Percentiles rank a stretch among this genome's conserved stretches.
Evolutionary conservation across 2,329 filamentous ascomycete species (phyloP).

Genomic region (Blastomyces parvus): DNA sequence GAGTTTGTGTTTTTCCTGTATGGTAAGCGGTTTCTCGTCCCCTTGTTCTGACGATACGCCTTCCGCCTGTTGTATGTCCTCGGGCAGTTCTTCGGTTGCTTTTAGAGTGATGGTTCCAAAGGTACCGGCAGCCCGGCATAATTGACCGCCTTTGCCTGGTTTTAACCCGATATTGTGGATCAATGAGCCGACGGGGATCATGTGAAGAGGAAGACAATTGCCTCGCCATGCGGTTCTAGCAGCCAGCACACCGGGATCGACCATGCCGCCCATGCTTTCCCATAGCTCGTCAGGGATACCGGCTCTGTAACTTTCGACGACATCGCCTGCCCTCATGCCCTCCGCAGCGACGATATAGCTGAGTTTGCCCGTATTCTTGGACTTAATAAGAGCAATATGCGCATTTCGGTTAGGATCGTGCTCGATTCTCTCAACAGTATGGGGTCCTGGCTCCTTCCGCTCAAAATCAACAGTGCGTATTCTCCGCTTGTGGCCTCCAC

Average conservation of each 20-base stretch:
- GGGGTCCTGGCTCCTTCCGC: conserved; percentile 67
- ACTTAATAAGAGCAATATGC: conserved; percentile 79
- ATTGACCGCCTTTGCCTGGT: conserved; percentile 64
- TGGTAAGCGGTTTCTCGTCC: conserved; percentile 28
- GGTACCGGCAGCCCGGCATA: conserved; percentile 91
- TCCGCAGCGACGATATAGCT: conserved; percentile 95
- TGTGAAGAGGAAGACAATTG: conserved; percentile 89
- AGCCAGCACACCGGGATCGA: conserved; percentile 92
- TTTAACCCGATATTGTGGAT: conserved; percentile 81
- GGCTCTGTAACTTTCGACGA: conserved; percentile 80
- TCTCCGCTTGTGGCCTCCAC: conserved; percentile 83
- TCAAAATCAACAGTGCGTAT: conserved; percentile 88
- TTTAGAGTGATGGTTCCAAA: conserved; percentile 83
- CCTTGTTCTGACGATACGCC: not conserved
- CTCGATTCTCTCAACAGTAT: conserved; percentile 86
- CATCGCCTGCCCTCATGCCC: conserved; percentile 82
- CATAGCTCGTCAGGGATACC: conserved; percentile 83
- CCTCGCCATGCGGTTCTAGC: conserved; percentile 89
- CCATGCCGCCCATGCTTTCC: conserved; percentile 79
- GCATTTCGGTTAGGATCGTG: conserved; percentile 90
- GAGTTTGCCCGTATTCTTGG: conserved; percentile 62
- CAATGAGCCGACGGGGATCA: conserved; percentile 89
- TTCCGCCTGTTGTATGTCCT: conserved; percentile 13
- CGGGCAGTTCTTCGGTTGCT: conserved; percentile 39
- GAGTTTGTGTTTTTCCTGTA: conserved; percentile 32